A percentile compares a stretch with the other conserved stretches of the same genome.
phyloP scores from a whole-genome alignment of 139 green algal genomes.

The Coelastrella sp. region DNA sequence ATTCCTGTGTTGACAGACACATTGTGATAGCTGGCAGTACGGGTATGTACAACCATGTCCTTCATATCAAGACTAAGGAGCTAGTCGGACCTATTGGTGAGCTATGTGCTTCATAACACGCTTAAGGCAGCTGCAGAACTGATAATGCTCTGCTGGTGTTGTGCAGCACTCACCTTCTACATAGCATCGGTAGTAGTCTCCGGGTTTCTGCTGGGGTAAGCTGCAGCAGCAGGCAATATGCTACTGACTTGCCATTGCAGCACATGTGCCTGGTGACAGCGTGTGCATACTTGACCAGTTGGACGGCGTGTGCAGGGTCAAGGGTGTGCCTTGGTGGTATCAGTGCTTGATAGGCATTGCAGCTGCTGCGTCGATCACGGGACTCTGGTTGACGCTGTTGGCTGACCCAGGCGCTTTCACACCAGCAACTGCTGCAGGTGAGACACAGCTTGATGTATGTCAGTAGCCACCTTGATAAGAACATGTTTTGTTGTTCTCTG shows the following conservation, averaged over 20 bases:
- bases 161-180: constrained; percentile 1
- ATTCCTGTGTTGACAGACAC: neutral
- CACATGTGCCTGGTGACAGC: neutral
- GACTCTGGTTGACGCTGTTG: constrained; percentile 41
- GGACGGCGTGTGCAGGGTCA: neutral
- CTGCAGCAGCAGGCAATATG: neutral
- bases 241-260: neutral
- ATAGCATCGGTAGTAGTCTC: neutral
- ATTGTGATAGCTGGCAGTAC: neutral
- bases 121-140: no score
- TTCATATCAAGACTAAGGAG: neutral
- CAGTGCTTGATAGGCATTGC: constrained; percentile 37
- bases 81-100: neutral
- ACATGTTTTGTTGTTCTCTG: no score
- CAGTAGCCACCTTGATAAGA: no score
- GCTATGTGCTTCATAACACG: neutral
- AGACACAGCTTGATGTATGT: no score
- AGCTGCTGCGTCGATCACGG: neutral
- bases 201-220: constrained; percentile 3
- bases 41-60: neutral
- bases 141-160: no score
- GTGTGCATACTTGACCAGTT: no score
- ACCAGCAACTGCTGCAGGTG: neutral
- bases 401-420: constrained; percentile 51
- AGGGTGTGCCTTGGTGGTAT: constrained; percentile 46